Base-by-base conservation (phyloP, 2,329 filamentous ascomycete species). In the Clarireedia monteithiana region DNA sequence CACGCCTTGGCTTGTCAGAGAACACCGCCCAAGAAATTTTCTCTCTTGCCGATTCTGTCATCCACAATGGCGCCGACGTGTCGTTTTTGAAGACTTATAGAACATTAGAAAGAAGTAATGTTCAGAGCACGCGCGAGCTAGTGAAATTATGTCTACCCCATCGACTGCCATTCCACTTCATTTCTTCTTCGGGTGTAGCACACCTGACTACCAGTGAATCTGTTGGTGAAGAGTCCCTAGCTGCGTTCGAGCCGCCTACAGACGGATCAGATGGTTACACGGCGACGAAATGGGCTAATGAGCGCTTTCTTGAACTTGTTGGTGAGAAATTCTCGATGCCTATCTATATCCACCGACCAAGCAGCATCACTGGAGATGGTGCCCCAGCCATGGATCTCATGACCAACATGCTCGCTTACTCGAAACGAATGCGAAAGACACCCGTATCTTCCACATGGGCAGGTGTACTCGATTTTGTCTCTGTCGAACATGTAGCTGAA, bases 1-100 rank as follows among this genome's bases (percentile, higher is more conserved):
- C 1, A n/a, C n/a, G 20, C 2, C 17, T 36, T 20, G 27, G 27
- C 14, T 7, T 49, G 5, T 36, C 14, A 5, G 9, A 7, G 20
- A 14, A 3, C 6, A 14, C 15, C 6, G 20, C 17, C 12, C 17
- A 17, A 14, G 10, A 10, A 17, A 7, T 36, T 6, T 6, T 5
- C n/a, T 6, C 2, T 36, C 5, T 63, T 2, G 69, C 66, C 1
- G 71, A 77, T 60, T 62, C 75, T 5, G 75, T 85, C 48, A 75
- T 86, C 26, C 84, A 81, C 63, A 72, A 69, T 48, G 78, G 73
- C 5, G 75, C 75, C 12, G 69, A 73, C 14, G 64, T 66, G 9
- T 70, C 64, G 6, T 72, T 65, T 60, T 53, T 66, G 57, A 70
- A 75, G 24, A 60, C 62, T 1, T 77, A 74, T 59, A 27, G 58